phyloP scores from a whole-genome alignment of 73 alveolate genomes.

The Paramecium sexaurelia region DNA sequence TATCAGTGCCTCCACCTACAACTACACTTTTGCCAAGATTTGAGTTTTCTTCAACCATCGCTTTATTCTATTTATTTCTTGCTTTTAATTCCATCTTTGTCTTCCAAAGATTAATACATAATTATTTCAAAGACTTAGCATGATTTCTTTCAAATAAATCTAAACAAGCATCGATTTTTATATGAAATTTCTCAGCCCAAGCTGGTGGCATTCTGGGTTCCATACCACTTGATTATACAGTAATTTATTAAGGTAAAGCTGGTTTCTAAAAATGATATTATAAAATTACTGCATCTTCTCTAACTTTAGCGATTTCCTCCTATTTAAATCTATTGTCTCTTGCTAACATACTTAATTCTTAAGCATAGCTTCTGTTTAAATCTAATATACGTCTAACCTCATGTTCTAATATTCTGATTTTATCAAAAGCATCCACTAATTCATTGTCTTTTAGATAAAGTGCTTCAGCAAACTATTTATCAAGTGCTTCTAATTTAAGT shows the following conservation, averaged over 20 bases:
- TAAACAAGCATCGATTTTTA: conserved; percentile 5
- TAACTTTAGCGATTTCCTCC: conserved; percentile 20
- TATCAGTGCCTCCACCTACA: conserved; percentile 15
- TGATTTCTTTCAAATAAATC: conserved; percentile 53
- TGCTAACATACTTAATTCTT: conserved; percentile 44
- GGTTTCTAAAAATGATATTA: background rate
- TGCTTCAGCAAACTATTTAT: conserved; percentile 50
- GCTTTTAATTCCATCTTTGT: conserved; percentile 36
- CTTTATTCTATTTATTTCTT: conserved; percentile 49
- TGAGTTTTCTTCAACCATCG: conserved; percentile 4
- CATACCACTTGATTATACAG: conserved; percentile 5
- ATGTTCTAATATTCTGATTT: conserved; percentile 33
- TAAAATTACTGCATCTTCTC: conserved; percentile 27
- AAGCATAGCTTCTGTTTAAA: conserved; percentile 40
- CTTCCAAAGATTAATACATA: conserved; percentile 42
- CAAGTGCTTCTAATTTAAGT: conserved; percentile 59
- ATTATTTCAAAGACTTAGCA: conserved; percentile 2
- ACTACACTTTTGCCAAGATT: conserved; percentile 5
- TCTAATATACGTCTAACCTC: conserved; percentile 41
- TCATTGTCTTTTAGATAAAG: conserved; percentile 47
- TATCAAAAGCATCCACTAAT: conserved; percentile 54
- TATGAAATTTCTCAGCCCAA: conserved; percentile 28
- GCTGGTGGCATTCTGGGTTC: conserved; percentile 47
- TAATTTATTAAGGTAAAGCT: background rate
- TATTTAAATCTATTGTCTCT: conserved; percentile 54